These are phyloP conservation scores for Exserohilum turcica DNA, from an alignment of 2,329 filamentous ascomycete genomes.

Conservation along the genomic window DNA sequence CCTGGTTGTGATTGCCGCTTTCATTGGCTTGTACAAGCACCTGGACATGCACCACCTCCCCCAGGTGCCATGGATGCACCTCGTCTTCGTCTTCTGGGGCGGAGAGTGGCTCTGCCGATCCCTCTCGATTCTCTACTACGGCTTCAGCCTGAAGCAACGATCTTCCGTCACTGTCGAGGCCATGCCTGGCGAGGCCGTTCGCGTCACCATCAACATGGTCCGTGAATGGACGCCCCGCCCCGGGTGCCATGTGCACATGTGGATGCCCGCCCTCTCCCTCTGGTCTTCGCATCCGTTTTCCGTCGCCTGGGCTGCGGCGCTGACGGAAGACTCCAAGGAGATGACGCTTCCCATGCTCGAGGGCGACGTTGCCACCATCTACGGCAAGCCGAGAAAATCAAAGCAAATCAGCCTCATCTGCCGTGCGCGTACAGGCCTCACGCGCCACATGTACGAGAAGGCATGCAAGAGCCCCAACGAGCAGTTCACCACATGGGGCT, in stretches of 20 bases:
- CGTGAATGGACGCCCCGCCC: conserved; percentile 59
- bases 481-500: conserved; percentile 66
- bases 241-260: conserved; percentile 65
- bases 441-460: conserved; percentile 69
- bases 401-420: conserved; percentile 71
- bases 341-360: conserved; percentile 43
- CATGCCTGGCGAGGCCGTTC: conserved; percentile 63
- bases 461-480: conserved; percentile 66
- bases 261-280: conserved; percentile 56
- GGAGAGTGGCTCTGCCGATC: conserved; percentile 63
- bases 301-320: conserved; percentile 53
- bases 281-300: conserved; percentile 58
- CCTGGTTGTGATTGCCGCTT: conserved; percentile 68
- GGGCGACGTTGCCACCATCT: conserved; percentile 30
- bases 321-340: conserved; percentile 38
- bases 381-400: conserved; percentile 34
- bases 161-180: conserved; percentile 63
- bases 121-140: conserved; percentile 58
- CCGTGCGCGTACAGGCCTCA: conserved; percentile 75
- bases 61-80: conserved; percentile 75
- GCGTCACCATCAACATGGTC: conserved; percentile 64
- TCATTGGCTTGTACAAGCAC: conserved; percentile 80
- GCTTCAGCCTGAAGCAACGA: conserved; percentile 56
- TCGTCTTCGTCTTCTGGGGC: conserved; percentile 77
- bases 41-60: conserved; percentile 69